Evolutionary conservation across 306 rosid genomes (phyloP), one percentile per base, ranked within the genome.

Genomic region (Cucurbita ficifolia): DNA sequence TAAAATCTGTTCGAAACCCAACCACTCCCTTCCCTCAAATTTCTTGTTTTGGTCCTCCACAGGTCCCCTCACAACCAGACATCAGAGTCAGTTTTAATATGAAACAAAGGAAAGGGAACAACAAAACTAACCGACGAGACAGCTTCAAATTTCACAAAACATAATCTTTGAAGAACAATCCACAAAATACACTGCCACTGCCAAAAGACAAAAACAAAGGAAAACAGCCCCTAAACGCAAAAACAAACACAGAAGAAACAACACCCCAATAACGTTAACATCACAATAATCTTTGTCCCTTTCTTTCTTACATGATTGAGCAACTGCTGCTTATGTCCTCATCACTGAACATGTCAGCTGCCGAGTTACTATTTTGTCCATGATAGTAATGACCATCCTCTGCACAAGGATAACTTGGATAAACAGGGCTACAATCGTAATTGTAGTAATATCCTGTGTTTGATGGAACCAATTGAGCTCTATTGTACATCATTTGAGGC

Each of bases 401-500:
- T 14, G 62, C 62, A 67, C 18, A 46, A 1, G 80, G 70, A 52
- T 56, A 43, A 19, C 24, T 46, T 62, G 78, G 65, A 33, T 82
- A 59, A 12, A 64, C 35, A 73, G 91, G 90, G 56, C 13, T 71
- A 17, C 85, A 81, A 65, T 80, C 79, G 73, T 88, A 69, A 73
- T 82, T 83, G 78, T 81, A 75, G 84, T 83, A 86, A 81, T 88
- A 92, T 50, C 96, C 92, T 57, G 97, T 90, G 75, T 68, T 93
- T 0, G 97, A 82, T 22, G 98, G 93, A 77, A 86, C 50, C 29
- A 69, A 29, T 0, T 91, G 90, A 4, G 97, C 86, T 77, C 90
- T 89, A 33, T 93, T 86, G 79, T 88, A 90, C 98, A 93, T 88
- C 89, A 90, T 88, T 77, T 90, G 98, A 1, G 97, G 79, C 67